Evolutionary conservation across 306 rosid genomes (phyloP), one percentile per base, ranked within the genome.

Genomic region (Gillenia trifoliata): DNA sequence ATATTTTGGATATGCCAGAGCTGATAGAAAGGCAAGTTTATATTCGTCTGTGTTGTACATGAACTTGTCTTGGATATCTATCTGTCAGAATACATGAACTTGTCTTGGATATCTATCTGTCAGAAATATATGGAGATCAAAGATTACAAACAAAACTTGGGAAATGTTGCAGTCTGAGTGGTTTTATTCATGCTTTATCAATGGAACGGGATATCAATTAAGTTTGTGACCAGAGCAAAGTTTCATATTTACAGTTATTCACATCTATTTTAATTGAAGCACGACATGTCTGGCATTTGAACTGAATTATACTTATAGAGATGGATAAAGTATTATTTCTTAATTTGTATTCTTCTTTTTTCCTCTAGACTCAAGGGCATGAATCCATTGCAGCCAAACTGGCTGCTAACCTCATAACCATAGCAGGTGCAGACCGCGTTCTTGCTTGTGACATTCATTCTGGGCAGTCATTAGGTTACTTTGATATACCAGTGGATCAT

Each of bases 361-460:
- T 45, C 34, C 31, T 54, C 33, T 59, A 94, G 97, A 87, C 92
- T 66, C 97, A 94, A 88, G 99, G 97, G 61, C 97, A 97, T 67
- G 99, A 94, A 77, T 94, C 99, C 43, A 94, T 94, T 90, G 97
- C 99, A 2, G 99, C 99, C 54, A 94, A 94, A 80, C 90, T 94
- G 83, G 97, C 87, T 77, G 91, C 99, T 19, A 94, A 94, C 81
- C 90, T 94, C 63, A 87, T 94, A 75, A 94, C 99, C 22, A 87
- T 88, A 83, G 99, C 99, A 66, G 99, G 99, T 75, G 99, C 99
- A 26, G 89, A 90, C 61, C 95, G 99, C 63, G 96, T 94, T 77
- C 99, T 94, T 71, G 96, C 97, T 82, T 92, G 99, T 70, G 99
- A 94, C 83, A 95, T 94, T 85, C 99, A 94, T 80, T 94, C 99